Evolutionary conservation across 371 early-diverging fungal species (phyloP), one percentile per base, ranked within the genome.

Genomic region (Coemansia sp.): DNA sequence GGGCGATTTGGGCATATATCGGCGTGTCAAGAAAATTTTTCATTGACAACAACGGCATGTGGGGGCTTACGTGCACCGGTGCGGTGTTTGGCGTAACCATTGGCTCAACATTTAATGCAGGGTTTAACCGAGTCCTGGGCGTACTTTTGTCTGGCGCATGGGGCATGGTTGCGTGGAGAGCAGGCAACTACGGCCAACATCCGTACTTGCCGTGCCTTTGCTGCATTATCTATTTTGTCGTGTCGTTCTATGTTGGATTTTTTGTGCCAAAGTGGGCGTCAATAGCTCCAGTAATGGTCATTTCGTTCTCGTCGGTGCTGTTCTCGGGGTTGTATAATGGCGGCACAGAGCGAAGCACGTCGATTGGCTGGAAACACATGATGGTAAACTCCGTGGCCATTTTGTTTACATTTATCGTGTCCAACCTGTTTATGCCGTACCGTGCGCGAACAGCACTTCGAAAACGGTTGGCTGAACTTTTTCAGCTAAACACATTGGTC

Each of bases 391-490:
- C 53, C 8, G 63, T 66, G 7, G 74, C 71, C 14, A 70, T 74
- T 26, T 47, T 66, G 18, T 74, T 70, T 51, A 59, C 67, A 0
- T 60, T 69, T 40, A 45, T 62, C 11, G 71, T 74, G n/a, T 74
- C 74, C 3, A 42, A 60, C 1, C 16, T 74, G n/a, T 68, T 73
- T 37, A 66, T 69, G 74, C 74, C 74, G 16, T 70, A 73, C 70
- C 61, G 59, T n/a, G 74, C 74, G 2, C 74, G 74, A 18, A 66
- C 70, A 18, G 74, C 66, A 14, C 51, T 73, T 39, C 62, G 74
- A 1, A 5, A 16, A 4, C 61, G 70, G 11, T 22, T 73, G 59
- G 66, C 74, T 1, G 74, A 73, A 29, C 11, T 69, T 1, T 24
- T 73, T 26, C 70, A 42, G 4, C 63, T 73, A 22, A 73, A 69